Conservation (phyloP, 495 filamentous ascomycete genomes). For the Tricharina praecox region DNA sequence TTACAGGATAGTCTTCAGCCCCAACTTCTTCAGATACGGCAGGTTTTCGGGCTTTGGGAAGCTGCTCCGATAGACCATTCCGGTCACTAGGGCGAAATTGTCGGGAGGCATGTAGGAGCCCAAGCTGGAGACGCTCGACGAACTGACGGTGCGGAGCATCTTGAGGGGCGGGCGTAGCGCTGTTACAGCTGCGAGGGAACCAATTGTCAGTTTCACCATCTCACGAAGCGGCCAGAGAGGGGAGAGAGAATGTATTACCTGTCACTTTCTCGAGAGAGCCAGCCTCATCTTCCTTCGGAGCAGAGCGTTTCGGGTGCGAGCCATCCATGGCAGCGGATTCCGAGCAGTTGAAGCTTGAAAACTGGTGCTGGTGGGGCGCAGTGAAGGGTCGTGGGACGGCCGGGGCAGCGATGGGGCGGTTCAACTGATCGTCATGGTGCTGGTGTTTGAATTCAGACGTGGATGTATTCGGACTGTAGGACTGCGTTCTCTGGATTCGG, state of each 20-base stretch:
- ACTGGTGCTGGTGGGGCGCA: not conserved
- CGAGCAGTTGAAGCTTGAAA: not conserved
- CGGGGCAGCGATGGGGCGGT: not conserved
- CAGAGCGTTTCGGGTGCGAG: not conserved
- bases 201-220: not conserved
- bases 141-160: not conserved
- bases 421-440: not conserved
- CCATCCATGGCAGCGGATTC: not conserved
- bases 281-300: not conserved
- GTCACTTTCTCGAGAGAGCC: not conserved
- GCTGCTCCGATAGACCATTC: constrained; percentile 51
- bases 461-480: not conserved
- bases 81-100: constrained; percentile 22
- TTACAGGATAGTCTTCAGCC: constrained; percentile 60
- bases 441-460: not conserved
- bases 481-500: not conserved
- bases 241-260: not conserved
- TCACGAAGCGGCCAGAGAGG: not conserved
- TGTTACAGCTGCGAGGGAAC: not conserved
- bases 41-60: constrained; percentile 52
- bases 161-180: not conserved
- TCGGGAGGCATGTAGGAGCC: constrained; percentile 18
- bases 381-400: not conserved
- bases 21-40: constrained; percentile 42
- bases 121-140: constrained; percentile 14